phyloP scores from a whole-genome alignment of 768 basidiomycete genomes.

The Suillus weaverae region DNA sequence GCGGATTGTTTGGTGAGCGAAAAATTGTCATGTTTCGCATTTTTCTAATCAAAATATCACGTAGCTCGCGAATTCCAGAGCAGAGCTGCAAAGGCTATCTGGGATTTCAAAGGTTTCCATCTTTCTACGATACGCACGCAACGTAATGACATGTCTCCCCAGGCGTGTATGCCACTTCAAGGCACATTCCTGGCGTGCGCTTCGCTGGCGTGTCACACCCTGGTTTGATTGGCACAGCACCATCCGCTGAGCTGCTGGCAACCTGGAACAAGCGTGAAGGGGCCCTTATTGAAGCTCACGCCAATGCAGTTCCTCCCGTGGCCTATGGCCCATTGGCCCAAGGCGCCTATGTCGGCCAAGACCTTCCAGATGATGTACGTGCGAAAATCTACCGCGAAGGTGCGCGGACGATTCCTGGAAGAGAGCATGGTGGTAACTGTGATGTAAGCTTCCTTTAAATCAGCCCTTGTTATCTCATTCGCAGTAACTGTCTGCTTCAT shows the following conservation, averaged over 20 bases:
- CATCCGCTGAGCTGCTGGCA: conserved; percentile 68
- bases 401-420: conserved; percentile 70
- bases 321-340: conserved; percentile 60
- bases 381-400: conserved; percentile 64
- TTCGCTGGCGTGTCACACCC: conserved; percentile 80
- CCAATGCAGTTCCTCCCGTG: conserved; percentile 57
- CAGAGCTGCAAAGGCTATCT: conserved; percentile 75
- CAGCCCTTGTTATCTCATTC: background rate
- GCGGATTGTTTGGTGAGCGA: conserved; percentile 63
- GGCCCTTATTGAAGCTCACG: conserved; percentile 55
- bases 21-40: background rate
- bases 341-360: conserved; percentile 72
- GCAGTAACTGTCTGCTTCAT: conserved; percentile 12
- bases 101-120: conserved; percentile 66
- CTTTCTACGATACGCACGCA: background rate
- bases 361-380: conserved; percentile 44
- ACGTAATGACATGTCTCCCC: background rate
- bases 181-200: conserved; percentile 77
- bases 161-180: conserved; percentile 72
- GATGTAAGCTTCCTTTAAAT: conserved; percentile 44
- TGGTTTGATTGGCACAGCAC: conserved; percentile 75
- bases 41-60: background rate
- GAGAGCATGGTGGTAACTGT: conserved; percentile 82
- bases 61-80: conserved; percentile 67
- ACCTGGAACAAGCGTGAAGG: conserved; percentile 77